Evolutionary conservation across 371 early-diverging fungal genomes (phyloP).

Genomic region (Fennellomyces sp.): DNA sequence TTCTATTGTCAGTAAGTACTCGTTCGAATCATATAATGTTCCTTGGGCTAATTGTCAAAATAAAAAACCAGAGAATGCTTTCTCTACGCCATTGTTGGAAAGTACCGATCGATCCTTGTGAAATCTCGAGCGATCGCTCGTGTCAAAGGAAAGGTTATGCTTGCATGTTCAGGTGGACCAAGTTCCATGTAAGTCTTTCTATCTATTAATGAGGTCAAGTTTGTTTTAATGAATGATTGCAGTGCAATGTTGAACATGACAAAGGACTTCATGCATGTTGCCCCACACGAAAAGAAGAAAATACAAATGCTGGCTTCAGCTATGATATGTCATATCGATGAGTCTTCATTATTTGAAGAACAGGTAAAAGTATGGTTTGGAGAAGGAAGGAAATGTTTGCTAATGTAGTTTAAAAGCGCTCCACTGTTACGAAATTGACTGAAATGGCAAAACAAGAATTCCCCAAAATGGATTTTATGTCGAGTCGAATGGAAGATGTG

Average conservation of each 20-base stretch:
- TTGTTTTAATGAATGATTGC: conserved; percentile 3
- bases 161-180: conserved; percentile 89
- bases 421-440: conserved; percentile 28
- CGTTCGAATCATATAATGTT: neutral
- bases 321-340: conserved; percentile 78
- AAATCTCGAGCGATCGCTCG: conserved; percentile 44
- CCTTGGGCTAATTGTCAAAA: too few relatives aligned
- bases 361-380: conserved; percentile 19
- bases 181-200: conserved; percentile 66
- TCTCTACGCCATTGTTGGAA: conserved; percentile 60
- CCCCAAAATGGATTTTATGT: conserved; percentile 24
- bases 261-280: conserved; percentile 57
- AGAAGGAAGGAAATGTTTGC: neutral
- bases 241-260: conserved; percentile 65
- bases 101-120: conserved; percentile 66
- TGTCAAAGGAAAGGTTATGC: conserved; percentile 56
- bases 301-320: conserved; percentile 55
- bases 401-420: conserved; percentile 13
- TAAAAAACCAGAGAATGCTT: conserved; percentile 76
- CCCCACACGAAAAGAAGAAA: conserved; percentile 52
- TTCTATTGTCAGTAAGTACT: conserved; percentile 74
- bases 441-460: conserved; percentile 35
- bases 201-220: neutral
- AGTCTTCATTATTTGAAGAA: conserved; percentile 57
- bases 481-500: conserved; percentile 33